These are phyloP conservation scores for Pyrus communis DNA, from an alignment of 306 rosid species.

Conservation along the genomic window DNA sequence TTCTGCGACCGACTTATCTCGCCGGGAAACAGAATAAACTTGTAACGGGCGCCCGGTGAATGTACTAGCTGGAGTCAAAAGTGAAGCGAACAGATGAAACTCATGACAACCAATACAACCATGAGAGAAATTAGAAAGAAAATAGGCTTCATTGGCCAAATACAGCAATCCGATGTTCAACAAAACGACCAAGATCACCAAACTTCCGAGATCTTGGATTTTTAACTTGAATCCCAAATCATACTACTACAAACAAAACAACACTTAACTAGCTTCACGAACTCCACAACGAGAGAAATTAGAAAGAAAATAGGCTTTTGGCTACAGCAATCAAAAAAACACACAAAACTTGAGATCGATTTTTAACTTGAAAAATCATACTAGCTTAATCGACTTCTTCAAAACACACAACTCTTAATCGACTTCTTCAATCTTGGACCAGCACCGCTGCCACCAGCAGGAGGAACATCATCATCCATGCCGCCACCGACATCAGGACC, in stretches of 20 bases:
- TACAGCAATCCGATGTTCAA: not conserved
- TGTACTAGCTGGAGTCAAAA: too few relatives aligned
- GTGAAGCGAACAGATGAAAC: too few relatives aligned
- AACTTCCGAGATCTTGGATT: not conserved
- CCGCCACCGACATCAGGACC: conserved; percentile 31
- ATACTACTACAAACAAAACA: not conserved
- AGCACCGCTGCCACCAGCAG: conserved; percentile 51
- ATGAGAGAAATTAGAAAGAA: not conserved
- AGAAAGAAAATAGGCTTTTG: too few relatives aligned
- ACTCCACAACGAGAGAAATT: too few relatives aligned
- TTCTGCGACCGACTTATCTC: too few relatives aligned
- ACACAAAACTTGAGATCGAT: too few relatives aligned
- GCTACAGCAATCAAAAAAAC: too few relatives aligned
- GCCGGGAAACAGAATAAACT: too few relatives aligned
- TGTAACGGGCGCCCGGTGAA: too few relatives aligned
- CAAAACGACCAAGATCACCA: not conserved
- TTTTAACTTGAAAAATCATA: too few relatives aligned
- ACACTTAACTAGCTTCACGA: not conserved
- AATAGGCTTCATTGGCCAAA: not conserved
- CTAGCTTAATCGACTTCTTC: not conserved
- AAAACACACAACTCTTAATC: conserved; percentile 26
- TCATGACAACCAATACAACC: too few relatives aligned
- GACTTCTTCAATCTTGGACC: conserved; percentile 78
- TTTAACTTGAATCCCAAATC: not conserved
- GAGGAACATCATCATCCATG: conserved; percentile 44